These are phyloP conservation scores for Cladophialophora chaetospira DNA, from an alignment of 2,329 filamentous ascomycete species.

Conservation along the genomic window DNA sequence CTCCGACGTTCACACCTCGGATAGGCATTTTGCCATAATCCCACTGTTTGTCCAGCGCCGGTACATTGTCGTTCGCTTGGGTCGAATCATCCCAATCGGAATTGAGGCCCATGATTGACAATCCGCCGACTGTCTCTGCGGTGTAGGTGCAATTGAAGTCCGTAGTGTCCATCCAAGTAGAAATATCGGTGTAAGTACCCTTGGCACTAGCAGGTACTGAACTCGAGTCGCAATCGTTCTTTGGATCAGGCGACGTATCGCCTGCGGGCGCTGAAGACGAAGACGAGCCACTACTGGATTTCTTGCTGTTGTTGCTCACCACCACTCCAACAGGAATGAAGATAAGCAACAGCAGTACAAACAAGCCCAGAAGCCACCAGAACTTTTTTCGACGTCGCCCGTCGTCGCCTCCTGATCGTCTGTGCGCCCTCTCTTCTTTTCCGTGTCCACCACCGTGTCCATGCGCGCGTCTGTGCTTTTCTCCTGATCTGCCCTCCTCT, in stretches of 20 bases:
- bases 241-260: conserved; percentile 39
- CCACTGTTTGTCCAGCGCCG: conserved; percentile 74
- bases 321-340: conserved; percentile 69
- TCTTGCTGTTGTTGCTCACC: conserved; percentile 62
- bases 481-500: conserved; percentile 64
- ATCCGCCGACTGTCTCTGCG: conserved; percentile 74
- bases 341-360: conserved; percentile 61
- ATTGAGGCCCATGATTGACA: conserved; percentile 89
- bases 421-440: conserved; percentile 33
- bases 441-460: conserved; percentile 53
- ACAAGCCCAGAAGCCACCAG: conserved; percentile 58
- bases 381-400: conserved; percentile 47
- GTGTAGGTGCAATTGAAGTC: conserved; percentile 97
- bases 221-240: conserved; percentile 53
- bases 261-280: conserved; percentile 33
- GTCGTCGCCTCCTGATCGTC: conserved; percentile 34
- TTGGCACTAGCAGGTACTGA: conserved; percentile 67
- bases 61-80: conserved; percentile 75
- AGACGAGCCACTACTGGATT: conserved; percentile 24
- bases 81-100: conserved; percentile 82
- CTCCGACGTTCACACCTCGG: conserved; percentile 87
- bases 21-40: conserved; percentile 78
- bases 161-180: conserved; percentile 83
- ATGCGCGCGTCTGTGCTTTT: conserved; percentile 48
- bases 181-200: conserved; percentile 82